Percentiles rank a stretch among this genome's conserved stretches.
These are phyloP conservation scores for Luvunga scandens DNA, from an alignment of 345 rosid species.

Conservation along the genomic window DNA sequence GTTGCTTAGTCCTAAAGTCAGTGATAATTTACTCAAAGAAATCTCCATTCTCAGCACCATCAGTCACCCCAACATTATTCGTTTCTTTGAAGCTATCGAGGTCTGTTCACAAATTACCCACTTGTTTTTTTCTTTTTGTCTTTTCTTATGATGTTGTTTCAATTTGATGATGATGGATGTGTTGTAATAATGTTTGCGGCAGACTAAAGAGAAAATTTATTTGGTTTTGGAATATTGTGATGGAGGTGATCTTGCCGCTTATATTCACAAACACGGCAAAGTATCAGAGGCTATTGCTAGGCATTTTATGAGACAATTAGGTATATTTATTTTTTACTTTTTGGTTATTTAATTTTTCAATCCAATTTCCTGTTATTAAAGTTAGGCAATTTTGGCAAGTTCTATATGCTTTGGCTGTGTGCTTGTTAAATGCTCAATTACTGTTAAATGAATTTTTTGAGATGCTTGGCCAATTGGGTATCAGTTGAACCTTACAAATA, in stretches of 20 bases:
- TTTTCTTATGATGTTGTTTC: neutral
- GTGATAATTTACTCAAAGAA: constrained; percentile 67
- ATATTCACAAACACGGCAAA: constrained; percentile 59
- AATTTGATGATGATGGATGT: neutral
- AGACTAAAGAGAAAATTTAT: constrained; percentile 63
- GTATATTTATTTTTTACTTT: constrained; percentile 29
- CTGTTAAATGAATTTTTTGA: neutral
- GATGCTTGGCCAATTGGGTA: constrained; percentile 8
- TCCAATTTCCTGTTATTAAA: neutral
- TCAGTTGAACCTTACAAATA: constrained; percentile 5
- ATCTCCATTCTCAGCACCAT: constrained; percentile 76
- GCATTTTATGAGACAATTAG: constrained; percentile 78
- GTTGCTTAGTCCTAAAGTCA: constrained; percentile 54
- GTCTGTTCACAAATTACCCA: constrained; percentile 15
- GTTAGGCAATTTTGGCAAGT: neutral
- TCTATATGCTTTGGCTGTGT: neutral
- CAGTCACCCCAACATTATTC: constrained; percentile 64
- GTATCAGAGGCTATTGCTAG: constrained; percentile 67
- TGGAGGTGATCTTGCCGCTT: constrained; percentile 81
- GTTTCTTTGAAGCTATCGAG: constrained; percentile 51
- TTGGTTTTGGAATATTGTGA: constrained; percentile 81
- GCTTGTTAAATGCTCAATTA: constrained; percentile 4
- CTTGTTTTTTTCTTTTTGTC: neutral
- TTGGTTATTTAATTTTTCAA: neutral
- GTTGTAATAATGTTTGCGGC: constrained; percentile 3